Evolutionary conservation across 371 early-diverging fungal genomes (phyloP), one percentile per base, ranked within the genome.

Genomic region (Catenaria anguillulae): DNA sequence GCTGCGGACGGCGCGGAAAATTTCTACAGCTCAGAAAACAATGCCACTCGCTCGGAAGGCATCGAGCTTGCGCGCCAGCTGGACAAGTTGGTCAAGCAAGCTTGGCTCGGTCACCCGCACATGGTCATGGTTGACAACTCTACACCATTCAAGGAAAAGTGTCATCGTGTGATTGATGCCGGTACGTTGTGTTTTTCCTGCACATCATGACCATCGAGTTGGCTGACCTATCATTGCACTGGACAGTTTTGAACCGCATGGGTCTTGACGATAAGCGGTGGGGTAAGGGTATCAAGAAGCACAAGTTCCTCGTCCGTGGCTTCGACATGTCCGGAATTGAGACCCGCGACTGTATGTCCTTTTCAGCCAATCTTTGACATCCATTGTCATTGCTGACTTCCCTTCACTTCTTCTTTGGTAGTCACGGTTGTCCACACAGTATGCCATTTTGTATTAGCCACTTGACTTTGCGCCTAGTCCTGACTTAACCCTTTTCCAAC

Each of bases 1-100:
- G 73, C 75, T 21, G 75, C 75, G 35, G 68, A 73, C 61, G 75
- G 75, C 15, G 75, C 75, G 3, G 66, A 65, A 55, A 29, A 61
- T 13, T 75, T 74, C 60, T 75, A 75, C 65, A 62, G 61, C 0
- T 35, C 63, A 24, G 66, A 60, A 8, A 75, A 71, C 65, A 75
- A 75, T 60, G 26, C 36, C 8, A 62, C 61, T 0, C 59, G 75
- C 12, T 63, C 70, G 10, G 75, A 75, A 56, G 72, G 70, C n/a
- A 31, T 74, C 23, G 75, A 75, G 33, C 48, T 66, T 21, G 75
- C 75, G 5, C 46, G 58, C n/a, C 19, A 67, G 13, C 46, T 74
- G n/a, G 75, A 75, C 60, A 45, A 63, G 23, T 34, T 58, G 24
- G 56, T 63, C 35, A 68, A 64, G 69, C 62, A 63, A 50, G 75